Base-by-base conservation (phyloP, 163 green algal genomes). In the Scenedesmus sp. region DNA sequence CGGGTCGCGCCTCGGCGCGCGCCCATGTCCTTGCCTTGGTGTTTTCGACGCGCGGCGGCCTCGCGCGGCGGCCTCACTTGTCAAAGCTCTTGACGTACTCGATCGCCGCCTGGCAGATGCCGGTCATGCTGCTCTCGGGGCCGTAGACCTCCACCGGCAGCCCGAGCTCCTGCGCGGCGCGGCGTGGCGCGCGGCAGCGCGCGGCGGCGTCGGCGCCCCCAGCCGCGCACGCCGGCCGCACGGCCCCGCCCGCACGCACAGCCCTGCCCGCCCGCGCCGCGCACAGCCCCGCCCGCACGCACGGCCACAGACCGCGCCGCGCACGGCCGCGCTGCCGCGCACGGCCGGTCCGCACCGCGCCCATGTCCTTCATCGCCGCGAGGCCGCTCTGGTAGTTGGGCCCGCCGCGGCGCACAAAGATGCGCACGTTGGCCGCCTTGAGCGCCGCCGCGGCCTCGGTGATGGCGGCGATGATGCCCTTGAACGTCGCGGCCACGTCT, bases 401-500 rank as follows among this genome's bases (percentile, higher is more conserved):
- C 18, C 90, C 94, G 42, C 94, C 94, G 9, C 95, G 82, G 1
- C 94, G 88, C 63, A 98, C 93, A 71, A 92, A 97, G 57, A 98
- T 89, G 31, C 74, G 83, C 83, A 98, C 90, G 39, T 94, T 90
- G 66, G 92, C 85, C 0, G 92, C 92, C 74, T 91, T 86, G 67
- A 94, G 86, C 13, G 83, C 85, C 0, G 65, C 71, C 18, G 63
- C 69, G 9, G 64, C 54, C 83, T 95, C 86, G 34, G 83, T 60
- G 33, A 96, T 73, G 5, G 91, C 93, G 53, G 82, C 67, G 57
- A 98, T 98, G 85, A 98, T 98, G 73, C 95, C 95, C 69, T 85
- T 90, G 89, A 98, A 98, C 18, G 94, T 98, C 18, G 90, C 92
- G 10, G 95, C 94, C 24, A 98, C 94, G 65, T 98, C 92, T 72